Base-by-base conservation (phyloP, 2,329 filamentous ascomycete genomes). In the Pestalotiopsis sp. region DNA sequence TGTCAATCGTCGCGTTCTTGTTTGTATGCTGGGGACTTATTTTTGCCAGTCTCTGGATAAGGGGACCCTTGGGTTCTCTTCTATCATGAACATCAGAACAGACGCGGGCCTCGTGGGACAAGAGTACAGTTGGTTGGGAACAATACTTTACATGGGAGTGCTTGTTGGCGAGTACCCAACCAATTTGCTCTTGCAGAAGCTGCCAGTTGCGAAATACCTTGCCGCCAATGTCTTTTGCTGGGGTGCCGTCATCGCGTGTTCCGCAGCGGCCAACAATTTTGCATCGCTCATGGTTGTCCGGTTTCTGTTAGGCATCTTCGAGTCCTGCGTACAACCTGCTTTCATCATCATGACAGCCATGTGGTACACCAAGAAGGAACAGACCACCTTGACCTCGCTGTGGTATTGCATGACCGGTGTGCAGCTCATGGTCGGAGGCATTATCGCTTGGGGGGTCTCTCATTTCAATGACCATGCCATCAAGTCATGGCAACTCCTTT, bases 21-120 rank as follows among this genome's bases (percentile, higher is more conserved):
- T 81, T 12, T 86, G 85, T 74, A 84, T 87, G 74, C 77, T 84
- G 60, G 84, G 82, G 67, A 85, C 82, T 49, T 88, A 86, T 74
- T 85, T 77, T 75, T 80, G 73, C 68, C 80, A 77, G 75, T 83
- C 77, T 20, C 70, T 81, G 3, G 75, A 78, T 64, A 78, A 77
- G 58, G 75, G 75, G 1, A 77, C 74, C 2, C 70, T 77, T 13
- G 72, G 71, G 6, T 77, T 76, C 52, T 68, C 74, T 1, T 75
- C 75, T 14, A 72, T 77, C 39, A 75, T 76, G 78, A 70, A 71
- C 56, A 74, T 76, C 59, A 67, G 71, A 31, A 20, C 68, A 13
- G 73, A 77, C 14, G 72, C 75, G 0, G 70, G 82, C 17, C 77
- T 84, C 3, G 71, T 74, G 4, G 81, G 81, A 4, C 78, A 80